Evolutionary conservation across 2,329 filamentous ascomycete species (phyloP), one percentile per base, ranked within the genome.

Genomic region (Coleophoma cylindrospora): DNA sequence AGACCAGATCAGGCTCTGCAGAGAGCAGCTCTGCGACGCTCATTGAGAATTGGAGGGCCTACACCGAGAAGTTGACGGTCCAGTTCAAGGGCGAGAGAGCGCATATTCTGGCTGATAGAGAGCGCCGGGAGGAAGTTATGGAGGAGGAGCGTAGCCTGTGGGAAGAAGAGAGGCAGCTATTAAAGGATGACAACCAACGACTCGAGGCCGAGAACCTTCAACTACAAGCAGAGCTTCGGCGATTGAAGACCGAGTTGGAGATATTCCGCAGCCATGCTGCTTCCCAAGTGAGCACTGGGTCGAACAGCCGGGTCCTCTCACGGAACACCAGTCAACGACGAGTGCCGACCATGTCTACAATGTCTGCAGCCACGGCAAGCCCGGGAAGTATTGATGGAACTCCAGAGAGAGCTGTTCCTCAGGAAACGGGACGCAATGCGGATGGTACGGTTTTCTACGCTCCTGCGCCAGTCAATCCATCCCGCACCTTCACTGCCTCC

Each of bases 391-490:
- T 53, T 10, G 54, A 57, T 22, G 43, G 50, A 15, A 45, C 45
- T 13, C 27, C 34, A 34, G 41, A 21, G 15, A 48, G 27, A 36
- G 43, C 40, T 10, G 54, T 65, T 10, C 60, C 61, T 32, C 64
- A 67, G 52, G 64, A 67, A 50, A 64, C 64, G 10, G 64, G 64
- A 17, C 54, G 64, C 37, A 59, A 66, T 52, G 55, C 57, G 32
- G 63, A 67, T 51, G 64, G 64, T 11, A 59, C 47, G 6, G 62
- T 61, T 11, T 67, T 65, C 45, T 67, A 66, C 45, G 64, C 64
- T 14, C 64, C 64, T 12, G 61, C 61, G n/a, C 58, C 64, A 15
- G 49, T 51, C 45, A 63, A 65, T 43, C 64, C 64, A 15, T 56
- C 56, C 22, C 56, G 64, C 19, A 62, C 61, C 4, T 67, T 67